These are phyloP conservation scores for Prunus davidiana DNA, from an alignment of 306 rosid species.

Conservation along the genomic window DNA sequence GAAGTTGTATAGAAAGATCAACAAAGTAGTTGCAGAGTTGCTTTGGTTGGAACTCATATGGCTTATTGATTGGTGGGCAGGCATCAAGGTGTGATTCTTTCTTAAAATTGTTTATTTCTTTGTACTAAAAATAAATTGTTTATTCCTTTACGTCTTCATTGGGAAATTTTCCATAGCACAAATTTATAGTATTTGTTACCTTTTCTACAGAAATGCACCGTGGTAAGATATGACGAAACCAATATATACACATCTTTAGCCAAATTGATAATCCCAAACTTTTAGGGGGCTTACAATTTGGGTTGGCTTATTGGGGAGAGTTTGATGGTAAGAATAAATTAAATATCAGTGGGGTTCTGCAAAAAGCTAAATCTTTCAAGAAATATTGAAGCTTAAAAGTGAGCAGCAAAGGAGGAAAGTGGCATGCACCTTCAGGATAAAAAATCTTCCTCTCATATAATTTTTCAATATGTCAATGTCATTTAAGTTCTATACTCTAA, in stretches of 20 bases:
- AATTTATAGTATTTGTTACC: background rate
- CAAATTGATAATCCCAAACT: background rate
- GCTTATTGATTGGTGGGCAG: conserved; percentile 95
- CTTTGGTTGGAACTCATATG: conserved; percentile 85
- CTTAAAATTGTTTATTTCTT: background rate
- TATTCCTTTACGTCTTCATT: background rate
- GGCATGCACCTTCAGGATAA: background rate
- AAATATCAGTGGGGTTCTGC: background rate
- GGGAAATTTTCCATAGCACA: background rate
- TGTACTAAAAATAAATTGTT: background rate
- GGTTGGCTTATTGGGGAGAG: background rate
- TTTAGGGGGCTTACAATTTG: background rate
- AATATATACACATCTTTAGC: background rate
- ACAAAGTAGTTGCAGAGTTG: conserved; percentile 66
- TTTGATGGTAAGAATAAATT: background rate
- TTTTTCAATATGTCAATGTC: background rate
- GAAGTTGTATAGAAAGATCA: conserved; percentile 50
- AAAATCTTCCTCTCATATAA: background rate
- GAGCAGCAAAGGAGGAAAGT: background rate
- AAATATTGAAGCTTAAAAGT: background rate
- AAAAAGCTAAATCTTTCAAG: background rate
- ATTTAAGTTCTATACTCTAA: background rate
- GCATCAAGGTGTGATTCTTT: conserved; percentile 52
- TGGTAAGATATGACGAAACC: background rate
- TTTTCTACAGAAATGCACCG: background rate